Conservation (phyloP, 129 eudicot genomes). For the Arctium lappa region DNA sequence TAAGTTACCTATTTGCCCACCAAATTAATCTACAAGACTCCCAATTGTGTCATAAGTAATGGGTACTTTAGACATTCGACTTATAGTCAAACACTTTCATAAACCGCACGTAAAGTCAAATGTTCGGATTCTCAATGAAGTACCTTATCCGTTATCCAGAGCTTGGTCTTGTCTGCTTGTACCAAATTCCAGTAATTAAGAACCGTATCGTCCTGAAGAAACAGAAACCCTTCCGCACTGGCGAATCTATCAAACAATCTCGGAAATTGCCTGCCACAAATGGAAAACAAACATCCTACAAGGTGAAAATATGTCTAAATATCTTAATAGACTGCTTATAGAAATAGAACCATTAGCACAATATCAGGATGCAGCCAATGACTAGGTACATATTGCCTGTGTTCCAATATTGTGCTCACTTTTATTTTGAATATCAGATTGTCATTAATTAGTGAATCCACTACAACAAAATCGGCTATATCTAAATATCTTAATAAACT, state of each 20-base stretch:
- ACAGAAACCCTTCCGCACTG: conserved; percentile 84
- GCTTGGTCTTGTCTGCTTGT: conserved; percentile 78
- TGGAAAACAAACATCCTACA: not conserved
- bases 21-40: not conserved
- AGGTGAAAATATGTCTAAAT: not conserved
- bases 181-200: conserved; percentile 92
- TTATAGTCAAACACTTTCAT: not conserved
- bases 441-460: not conserved
- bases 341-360: not conserved
- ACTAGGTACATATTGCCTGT: not conserved
- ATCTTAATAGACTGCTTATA: not conserved
- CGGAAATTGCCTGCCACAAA: conserved; percentile 66
- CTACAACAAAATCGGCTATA: not conserved
- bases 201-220: conserved; percentile 73
- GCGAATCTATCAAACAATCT: conserved; percentile 54
- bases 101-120: conserved; percentile 9
- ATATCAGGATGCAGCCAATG: not conserved
- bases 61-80: conserved; percentile 1
- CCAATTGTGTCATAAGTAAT: not conserved
- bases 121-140: not conserved
- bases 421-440: not conserved
- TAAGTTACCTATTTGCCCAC: not conserved
- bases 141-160: conserved; percentile 95
- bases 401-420: not conserved
- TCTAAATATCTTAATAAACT: not conserved